A percentile compares a stretch with the other conserved stretches of the same genome.
Conservation (phyloP, 768 basidiomycete genomes). For the Amanita polypyramis region DNA sequence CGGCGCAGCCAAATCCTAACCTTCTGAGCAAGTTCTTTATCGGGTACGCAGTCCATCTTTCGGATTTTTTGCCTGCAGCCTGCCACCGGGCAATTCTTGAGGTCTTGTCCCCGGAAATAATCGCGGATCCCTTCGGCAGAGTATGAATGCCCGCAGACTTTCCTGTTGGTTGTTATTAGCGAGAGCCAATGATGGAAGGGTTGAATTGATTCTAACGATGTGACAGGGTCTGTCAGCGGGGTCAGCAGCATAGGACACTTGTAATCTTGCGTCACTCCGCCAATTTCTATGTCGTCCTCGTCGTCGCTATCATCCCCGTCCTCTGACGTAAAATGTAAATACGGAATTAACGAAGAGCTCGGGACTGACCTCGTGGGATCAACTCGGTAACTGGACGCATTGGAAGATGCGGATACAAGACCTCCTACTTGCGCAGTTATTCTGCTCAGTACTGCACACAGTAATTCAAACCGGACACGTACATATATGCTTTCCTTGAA, state of each 20-base stretch:
- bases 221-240: constrained; percentile 60
- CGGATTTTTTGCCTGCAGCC: constrained; percentile 59
- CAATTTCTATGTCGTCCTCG: constrained; percentile 84
- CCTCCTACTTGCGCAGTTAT: constrained; percentile 37
- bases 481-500: constrained; percentile 68
- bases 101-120: constrained; percentile 33
- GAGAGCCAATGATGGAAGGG: not conserved
- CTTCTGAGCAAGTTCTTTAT: constrained; percentile 53
- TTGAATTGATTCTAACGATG: constrained; percentile 50
- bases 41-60: constrained; percentile 35
- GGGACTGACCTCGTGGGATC: constrained; percentile 48
- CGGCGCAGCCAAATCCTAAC: constrained; percentile 51
- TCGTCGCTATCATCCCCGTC: constrained; percentile 64
- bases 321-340: constrained; percentile 35
- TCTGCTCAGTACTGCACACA: not conserved
- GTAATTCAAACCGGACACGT: constrained; percentile 16
- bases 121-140: constrained; percentile 60
- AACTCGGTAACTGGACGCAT: constrained; percentile 76
- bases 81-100: constrained; percentile 53
- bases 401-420: constrained; percentile 46
- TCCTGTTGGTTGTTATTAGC: constrained; percentile 24
- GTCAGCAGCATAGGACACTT: constrained; percentile 75
- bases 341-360: not conserved
- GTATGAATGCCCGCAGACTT: constrained; percentile 74
- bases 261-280: constrained; percentile 75